Evolutionary conservation across 2,329 filamentous ascomycete genomes (phyloP).

Genomic region (Diplodia seriata): DNA sequence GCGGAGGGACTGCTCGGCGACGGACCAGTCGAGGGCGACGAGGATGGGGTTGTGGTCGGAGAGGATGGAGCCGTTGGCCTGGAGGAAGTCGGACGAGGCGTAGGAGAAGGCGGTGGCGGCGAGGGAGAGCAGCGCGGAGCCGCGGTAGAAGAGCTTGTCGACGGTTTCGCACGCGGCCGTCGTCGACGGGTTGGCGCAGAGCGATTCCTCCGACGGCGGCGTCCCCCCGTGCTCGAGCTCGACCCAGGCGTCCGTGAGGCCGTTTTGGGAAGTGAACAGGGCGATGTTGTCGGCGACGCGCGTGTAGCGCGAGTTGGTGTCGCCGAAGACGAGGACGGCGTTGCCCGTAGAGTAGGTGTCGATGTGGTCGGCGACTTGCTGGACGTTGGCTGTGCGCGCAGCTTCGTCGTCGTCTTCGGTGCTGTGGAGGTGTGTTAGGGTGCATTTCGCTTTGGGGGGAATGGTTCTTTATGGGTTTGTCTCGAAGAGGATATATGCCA

Average conservation of each 20-base stretch:
- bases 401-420: slow-evolving; percentile 59
- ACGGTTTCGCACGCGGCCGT: slow-evolving; percentile 67
- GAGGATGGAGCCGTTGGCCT: slow-evolving; percentile 62
- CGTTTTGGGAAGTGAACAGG: slow-evolving; percentile 59
- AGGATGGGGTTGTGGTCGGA: slow-evolving; percentile 70
- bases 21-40: slow-evolving; percentile 56
- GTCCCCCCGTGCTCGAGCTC: slow-evolving; percentile 53
- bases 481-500: too few relatives aligned
- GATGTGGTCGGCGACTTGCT: slow-evolving; percentile 67
- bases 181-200: slow-evolving; percentile 66
- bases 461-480: not conserved
- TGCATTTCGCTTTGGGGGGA: not conserved
- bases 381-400: slow-evolving; percentile 65
- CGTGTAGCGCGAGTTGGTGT: slow-evolving; percentile 71
- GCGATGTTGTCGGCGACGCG: slow-evolving; percentile 61
- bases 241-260: slow-evolving; percentile 67
- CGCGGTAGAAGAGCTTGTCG: slow-evolving; percentile 70
- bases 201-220: slow-evolving; percentile 39
- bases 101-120: slow-evolving; percentile 62
- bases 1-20: slow-evolving; percentile 44
- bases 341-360: slow-evolving; percentile 63
- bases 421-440: slow-evolving; percentile 34
- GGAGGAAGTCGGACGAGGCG: slow-evolving; percentile 63
- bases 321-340: slow-evolving; percentile 68
- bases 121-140: slow-evolving; percentile 56